phyloP scores from a whole-genome alignment of 768 basidiomycete genomes.

The Leccinum uliginosum region DNA sequence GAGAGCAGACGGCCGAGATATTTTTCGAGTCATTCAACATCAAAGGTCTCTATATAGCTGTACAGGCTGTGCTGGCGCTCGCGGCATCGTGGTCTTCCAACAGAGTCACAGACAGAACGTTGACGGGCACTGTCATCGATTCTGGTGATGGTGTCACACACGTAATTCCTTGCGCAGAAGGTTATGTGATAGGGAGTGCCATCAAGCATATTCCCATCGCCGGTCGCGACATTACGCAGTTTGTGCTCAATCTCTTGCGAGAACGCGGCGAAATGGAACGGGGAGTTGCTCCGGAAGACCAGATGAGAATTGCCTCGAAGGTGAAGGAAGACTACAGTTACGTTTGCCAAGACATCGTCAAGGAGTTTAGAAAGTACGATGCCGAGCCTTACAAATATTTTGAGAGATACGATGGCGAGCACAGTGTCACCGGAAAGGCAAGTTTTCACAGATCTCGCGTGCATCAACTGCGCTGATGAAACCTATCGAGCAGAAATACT shows the following conservation, averaged over 20 bases:
- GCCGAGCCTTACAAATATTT: slow-evolving; percentile 94
- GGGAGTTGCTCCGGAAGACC: slow-evolving; percentile 91
- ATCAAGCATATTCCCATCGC: slow-evolving; percentile 99
- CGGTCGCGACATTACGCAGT: slow-evolving; percentile 94
- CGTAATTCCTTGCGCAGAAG: slow-evolving; percentile 94
- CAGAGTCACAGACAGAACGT: slow-evolving; percentile 81
- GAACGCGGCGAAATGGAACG: slow-evolving; percentile 87
- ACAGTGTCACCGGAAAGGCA: slow-evolving; percentile 89
- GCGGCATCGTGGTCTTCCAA: slow-evolving; percentile 97
- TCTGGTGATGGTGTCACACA: slow-evolving; percentile 99
- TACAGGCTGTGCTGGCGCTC: slow-evolving; percentile 96
- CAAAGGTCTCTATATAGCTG: slow-evolving; percentile 96
- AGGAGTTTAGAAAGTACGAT: slow-evolving; percentile 98
- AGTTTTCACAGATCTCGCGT: slow-evolving; percentile 20
- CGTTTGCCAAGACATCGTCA: slow-evolving; percentile 97
- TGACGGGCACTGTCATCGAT: slow-evolving; percentile 97
- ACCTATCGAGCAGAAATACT: slow-evolving; percentile 66
- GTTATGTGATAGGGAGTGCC: slow-evolving; percentile 97
- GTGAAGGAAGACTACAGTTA: slow-evolving; percentile 99
- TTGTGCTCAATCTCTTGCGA: slow-evolving; percentile 92
- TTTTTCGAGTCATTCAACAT: slow-evolving; percentile 99
- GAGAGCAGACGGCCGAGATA: slow-evolving; percentile 98
- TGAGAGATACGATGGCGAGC: slow-evolving; percentile 88
- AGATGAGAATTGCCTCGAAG: slow-evolving; percentile 82
- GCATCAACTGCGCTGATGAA: slow-evolving; percentile 8